These are phyloP conservation scores for Heliocybe sulcata DNA, from an alignment of 1,284 basidiomycete genomes.

Conservation along the genomic window DNA sequence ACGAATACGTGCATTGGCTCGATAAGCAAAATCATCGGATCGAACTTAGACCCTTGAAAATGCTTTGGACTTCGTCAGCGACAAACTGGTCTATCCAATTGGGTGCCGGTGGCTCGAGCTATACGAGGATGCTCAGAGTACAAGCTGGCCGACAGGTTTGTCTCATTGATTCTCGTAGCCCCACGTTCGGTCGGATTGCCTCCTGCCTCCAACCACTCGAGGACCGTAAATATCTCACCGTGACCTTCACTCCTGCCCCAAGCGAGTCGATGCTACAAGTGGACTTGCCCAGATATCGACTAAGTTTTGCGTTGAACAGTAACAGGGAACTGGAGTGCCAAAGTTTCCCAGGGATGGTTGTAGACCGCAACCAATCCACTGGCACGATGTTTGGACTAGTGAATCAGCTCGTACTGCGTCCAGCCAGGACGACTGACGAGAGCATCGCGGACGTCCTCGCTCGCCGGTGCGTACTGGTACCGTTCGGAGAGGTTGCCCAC, in stretches of 20 bases:
- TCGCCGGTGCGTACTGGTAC: slow-evolving; percentile 16
- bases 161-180: slow-evolving; percentile 11
- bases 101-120: too few relatives aligned
- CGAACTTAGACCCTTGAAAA: slow-evolving; percentile 25
- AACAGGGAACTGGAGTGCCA: slow-evolving; percentile 21
- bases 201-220: slow-evolving; percentile 23
- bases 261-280: slow-evolving; percentile 5
- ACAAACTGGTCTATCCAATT: slow-evolving; percentile 16
- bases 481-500: slow-evolving; percentile 22
- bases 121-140: slow-evolving; percentile 14
- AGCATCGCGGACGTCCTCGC: slow-evolving; percentile 19
- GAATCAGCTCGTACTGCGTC: slow-evolving; percentile 32
- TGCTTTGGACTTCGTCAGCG: slow-evolving; percentile 13
- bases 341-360: slow-evolving; percentile 27
- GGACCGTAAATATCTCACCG: slow-evolving; percentile 17
- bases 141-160: neutral
- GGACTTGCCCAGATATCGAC: slow-evolving; percentile 25
- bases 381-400: slow-evolving; percentile 32
- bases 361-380: slow-evolving; percentile 25
- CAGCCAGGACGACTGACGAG: slow-evolving; percentile 3
- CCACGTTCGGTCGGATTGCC: slow-evolving; percentile 22
- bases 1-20: slow-evolving; percentile 30
- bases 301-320: slow-evolving; percentile 27
- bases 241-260: slow-evolving; percentile 9
- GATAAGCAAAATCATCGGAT: slow-evolving; percentile 18